Evolutionary conservation across 352 stramenopile species (phyloP).

Genomic region (Poterioochromonas sp.): DNA sequence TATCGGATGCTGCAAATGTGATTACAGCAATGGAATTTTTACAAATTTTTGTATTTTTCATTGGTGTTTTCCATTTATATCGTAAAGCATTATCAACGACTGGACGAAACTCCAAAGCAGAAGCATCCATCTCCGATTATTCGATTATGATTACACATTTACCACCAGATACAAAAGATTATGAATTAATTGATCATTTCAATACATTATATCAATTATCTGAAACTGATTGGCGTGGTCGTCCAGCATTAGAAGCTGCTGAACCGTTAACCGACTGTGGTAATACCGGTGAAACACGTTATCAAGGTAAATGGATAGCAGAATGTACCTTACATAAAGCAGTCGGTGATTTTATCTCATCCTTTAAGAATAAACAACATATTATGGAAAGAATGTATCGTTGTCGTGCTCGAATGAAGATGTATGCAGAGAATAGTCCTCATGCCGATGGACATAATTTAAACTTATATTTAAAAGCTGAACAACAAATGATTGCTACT

Average conservation of each 20-base stretch:
- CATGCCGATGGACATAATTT: not conserved
- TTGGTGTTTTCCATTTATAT: not conserved
- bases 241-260: not conserved
- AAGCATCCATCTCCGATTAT: not conserved
- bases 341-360: not conserved
- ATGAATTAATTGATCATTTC: slow-evolving; percentile 16
- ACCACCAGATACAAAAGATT: not conserved
- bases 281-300: not conserved
- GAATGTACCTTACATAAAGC: slow-evolving; percentile 3
- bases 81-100: not conserved
- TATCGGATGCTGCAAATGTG: not conserved
- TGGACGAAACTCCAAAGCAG: not conserved
- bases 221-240: not conserved
- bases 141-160: not conserved
- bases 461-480: not conserved
- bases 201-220: slow-evolving; percentile 14
- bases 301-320: not conserved
- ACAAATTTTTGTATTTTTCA: slow-evolving; percentile 24
- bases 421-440: not conserved
- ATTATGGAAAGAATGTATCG: not conserved
- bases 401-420: slow-evolving; percentile 10
- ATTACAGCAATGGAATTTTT: slow-evolving; percentile 19
- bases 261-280: not conserved
- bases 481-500: not conserved
- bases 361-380: slow-evolving; percentile 16